A percentile compares a stretch with the other conserved stretches of the same genome.
Conservation (phyloP, 768 basidiomycete genomes). For the Tricholoma matsutake region DNA sequence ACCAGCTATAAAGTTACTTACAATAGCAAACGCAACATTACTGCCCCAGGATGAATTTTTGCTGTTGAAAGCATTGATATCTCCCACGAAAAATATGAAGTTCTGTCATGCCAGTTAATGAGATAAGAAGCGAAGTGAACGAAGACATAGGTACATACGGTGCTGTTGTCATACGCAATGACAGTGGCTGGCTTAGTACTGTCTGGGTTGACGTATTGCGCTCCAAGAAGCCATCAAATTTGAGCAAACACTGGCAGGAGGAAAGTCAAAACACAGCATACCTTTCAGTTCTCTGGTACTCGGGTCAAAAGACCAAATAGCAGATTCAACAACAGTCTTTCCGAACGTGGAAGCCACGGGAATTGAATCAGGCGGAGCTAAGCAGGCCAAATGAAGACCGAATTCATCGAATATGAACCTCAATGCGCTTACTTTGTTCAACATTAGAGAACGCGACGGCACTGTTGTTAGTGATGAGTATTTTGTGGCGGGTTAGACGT, state of each 20-base stretch:
- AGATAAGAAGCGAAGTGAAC: background rate
- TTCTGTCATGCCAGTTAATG: background rate
- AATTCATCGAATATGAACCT: background rate
- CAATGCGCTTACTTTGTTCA: conserved; percentile 29
- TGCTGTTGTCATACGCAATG: background rate
- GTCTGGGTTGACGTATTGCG: background rate
- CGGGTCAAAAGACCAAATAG: conserved; percentile 43
- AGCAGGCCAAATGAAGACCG: background rate
- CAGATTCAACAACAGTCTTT: conserved; percentile 34
- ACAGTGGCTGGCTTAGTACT: background rate
- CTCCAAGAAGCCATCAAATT: background rate
- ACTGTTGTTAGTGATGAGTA: conserved; percentile 17
- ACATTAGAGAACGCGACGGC: conserved; percentile 35
- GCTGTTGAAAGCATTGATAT: background rate
- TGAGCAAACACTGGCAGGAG: background rate
- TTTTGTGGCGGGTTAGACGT: background rate
- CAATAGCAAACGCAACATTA: background rate
- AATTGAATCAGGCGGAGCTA: conserved; percentile 31
- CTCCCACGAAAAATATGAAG: background rate
- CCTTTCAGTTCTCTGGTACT: conserved; percentile 38
- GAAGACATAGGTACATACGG: background rate
- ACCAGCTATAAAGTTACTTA: background rate
- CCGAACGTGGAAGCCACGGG: conserved; percentile 23
- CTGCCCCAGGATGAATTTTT: background rate
- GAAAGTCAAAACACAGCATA: conserved; percentile 18